Evolutionary conservation across 2,329 filamentous ascomycete genomes (phyloP), one percentile per base, ranked within the genome.

Genomic region (Xylaria sp.): DNA sequence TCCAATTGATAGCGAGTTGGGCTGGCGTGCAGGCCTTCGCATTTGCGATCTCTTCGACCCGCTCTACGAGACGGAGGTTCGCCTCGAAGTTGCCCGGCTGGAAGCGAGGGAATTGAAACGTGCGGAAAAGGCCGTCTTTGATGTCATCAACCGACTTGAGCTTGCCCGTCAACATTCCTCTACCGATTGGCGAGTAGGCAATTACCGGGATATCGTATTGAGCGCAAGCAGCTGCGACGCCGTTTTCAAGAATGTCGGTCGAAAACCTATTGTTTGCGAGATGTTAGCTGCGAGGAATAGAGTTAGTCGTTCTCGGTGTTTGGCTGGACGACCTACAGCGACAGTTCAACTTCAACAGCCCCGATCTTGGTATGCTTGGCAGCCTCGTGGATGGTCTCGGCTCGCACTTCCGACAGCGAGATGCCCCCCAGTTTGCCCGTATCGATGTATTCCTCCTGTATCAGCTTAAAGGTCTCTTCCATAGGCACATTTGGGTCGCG

Each of bases 1-100:
- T 79, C 90, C 91, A 94, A 55, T 84, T 85, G 62, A 93, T 82
- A n/a, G 90, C 90, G 24, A 93, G 81, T 79, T 93, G 90, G 1
- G 85, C 84, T 1, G 86, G 77, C 0, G 88, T 91, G 75, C 83
- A 86, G 1, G 83, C 83, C 79, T 91, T 92, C 73, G 82, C 82
- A 71, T 81, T 75, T 0, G 91, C 90, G 32, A 93, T 75, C 34
- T 80, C 80, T 75, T 88, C 80, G 9, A 93, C 78, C 65, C 87
- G 82, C 6, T 82, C 70, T 7, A 89, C 88, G 5, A 93, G 83
- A 75, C 88, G 78, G 6, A 92, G 73, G 78, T 93, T 93, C 76
- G 85, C 83, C 53, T 85, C 81, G 73, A 93, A 90, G 68, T 86
- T 87, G 11, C 86, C 89, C 1, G 83, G 81, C 69, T 87, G 80